A percentile compares a stretch with the other conserved stretches of the same genome.
These are phyloP conservation scores for Blechomonas ayalai DNA, from an alignment of 208 protist species.

Conservation along the genomic window DNA sequence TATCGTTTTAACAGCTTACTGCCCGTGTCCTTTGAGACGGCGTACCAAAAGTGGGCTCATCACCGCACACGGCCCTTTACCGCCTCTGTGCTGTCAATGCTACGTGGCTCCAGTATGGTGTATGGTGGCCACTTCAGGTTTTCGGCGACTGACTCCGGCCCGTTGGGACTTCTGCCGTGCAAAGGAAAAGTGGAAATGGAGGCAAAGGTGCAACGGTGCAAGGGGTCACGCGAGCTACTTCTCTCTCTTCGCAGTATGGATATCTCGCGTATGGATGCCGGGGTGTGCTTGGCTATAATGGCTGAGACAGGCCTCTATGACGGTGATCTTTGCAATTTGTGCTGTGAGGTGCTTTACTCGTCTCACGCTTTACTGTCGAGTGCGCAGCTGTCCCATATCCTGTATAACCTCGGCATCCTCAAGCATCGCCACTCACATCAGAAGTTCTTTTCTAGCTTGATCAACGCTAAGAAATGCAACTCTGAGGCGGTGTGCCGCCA, in stretches of 20 bases:
- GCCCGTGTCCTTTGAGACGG: constrained; percentile 22
- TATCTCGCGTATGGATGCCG: constrained; percentile 68
- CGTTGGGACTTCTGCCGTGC: constrained; percentile 55
- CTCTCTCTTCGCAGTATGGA: constrained; percentile 31
- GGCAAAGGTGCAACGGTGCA: constrained; percentile 78
- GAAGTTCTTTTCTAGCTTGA: constrained; percentile 63
- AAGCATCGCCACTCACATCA: constrained; percentile 82
- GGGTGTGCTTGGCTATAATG: constrained; percentile 62
- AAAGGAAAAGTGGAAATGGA: constrained; percentile 84
- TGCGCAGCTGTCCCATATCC: constrained; percentile 71
- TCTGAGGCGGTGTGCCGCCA: constrained; percentile 54
- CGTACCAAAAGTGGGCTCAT: constrained; percentile 49
- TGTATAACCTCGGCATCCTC: constrained; percentile 76
- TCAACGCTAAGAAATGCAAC: constrained; percentile 59
- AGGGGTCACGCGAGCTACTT: constrained; percentile 56
- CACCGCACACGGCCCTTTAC: constrained; percentile 20
- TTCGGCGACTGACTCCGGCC: constrained; percentile 36
- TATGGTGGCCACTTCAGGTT: constrained; percentile 59
- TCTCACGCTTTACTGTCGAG: constrained; percentile 60
- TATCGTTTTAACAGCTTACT: constrained; percentile 18
- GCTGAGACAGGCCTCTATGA: constrained; percentile 78
- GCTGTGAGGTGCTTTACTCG: constrained; percentile 65
- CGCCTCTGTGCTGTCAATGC: constrained; percentile 50
- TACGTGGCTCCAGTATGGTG: constrained; percentile 45
- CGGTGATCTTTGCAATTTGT: constrained; percentile 66